A percentile compares a stretch with the other conserved stretches of the same genome.
phyloP scores from a whole-genome alignment of 1,284 basidiomycete genomes.

The Coriolopsis trogii region DNA sequence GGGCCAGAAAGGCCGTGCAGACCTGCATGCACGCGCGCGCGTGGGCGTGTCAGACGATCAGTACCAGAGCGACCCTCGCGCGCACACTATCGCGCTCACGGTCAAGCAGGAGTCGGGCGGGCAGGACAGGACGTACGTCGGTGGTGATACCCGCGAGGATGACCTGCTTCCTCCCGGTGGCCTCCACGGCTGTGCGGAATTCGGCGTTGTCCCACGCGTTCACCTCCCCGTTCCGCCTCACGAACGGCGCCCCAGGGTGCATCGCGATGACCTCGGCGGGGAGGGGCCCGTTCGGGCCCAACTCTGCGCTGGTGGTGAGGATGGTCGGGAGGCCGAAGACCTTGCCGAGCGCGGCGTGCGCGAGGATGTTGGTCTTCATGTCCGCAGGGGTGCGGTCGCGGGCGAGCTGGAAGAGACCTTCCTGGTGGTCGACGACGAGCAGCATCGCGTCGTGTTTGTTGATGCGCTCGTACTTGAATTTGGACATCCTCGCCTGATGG shows the following conservation, averaged over 20 bases:
- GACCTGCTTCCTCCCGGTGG: conserved; percentile 50
- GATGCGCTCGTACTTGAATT: conserved; percentile 42
- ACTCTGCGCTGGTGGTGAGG: conserved; percentile 47
- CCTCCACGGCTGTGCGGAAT: conserved; percentile 47
- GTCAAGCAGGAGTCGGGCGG: too few species aligned
- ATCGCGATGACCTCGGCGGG: conserved; percentile 45
- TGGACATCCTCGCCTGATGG: background rate
- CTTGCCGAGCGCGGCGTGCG: conserved; percentile 47
- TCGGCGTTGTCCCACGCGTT: conserved; percentile 53
- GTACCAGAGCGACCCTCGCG: too few species aligned
- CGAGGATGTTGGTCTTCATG: conserved; percentile 46
- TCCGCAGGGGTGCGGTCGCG: conserved; percentile 42
- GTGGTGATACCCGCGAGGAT: conserved; percentile 51
- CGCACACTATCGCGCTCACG: too few species aligned
- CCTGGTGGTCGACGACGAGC: conserved; percentile 50
- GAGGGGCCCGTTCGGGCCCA: conserved; percentile 50
- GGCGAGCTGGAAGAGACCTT: conserved; percentile 47
- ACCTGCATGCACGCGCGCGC: conserved; percentile 35
- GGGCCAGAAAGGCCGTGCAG: conserved; percentile 48
- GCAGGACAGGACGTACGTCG: conserved; percentile 49
- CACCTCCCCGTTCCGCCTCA: conserved; percentile 51
- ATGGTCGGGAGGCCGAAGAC: conserved; percentile 47
- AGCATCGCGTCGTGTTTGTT: conserved; percentile 46
- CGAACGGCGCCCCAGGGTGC: conserved; percentile 46
- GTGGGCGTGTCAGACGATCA: too few species aligned